A percentile compares a stretch with the other conserved stretches of the same genome.
Evolutionary conservation across 441 rosid species (phyloP).

Genomic region (Raphanus hybrid): DNA sequence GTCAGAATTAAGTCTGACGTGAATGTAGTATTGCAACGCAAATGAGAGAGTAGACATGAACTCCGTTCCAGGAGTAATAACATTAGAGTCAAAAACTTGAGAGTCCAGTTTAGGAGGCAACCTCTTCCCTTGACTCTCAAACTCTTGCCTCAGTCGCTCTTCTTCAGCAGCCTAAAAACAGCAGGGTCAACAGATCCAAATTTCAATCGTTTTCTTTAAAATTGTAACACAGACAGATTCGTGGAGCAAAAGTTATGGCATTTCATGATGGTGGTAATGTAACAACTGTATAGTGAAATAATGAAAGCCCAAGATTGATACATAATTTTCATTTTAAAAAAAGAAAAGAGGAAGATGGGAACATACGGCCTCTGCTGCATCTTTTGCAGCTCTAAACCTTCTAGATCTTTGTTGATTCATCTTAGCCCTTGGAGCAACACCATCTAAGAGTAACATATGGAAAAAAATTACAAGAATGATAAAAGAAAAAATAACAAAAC

Average conservation of each 20-base stretch:
- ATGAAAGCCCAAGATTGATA: background rate
- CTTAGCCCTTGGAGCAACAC: conserved; percentile 95
- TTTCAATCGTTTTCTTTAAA: background rate
- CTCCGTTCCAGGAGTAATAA: conserved; percentile 90
- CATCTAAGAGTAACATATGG: conserved; percentile 51
- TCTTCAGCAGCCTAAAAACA: conserved; percentile 82
- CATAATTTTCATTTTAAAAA: background rate
- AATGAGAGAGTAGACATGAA: conserved; percentile 86
- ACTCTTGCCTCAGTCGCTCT: conserved; percentile 74
- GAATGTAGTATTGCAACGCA: conserved; percentile 88
- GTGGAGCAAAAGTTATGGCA: background rate
- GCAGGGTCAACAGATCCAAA: conserved; percentile 7
- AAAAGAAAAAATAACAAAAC: background rate
- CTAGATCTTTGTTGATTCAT: conserved; percentile 96
- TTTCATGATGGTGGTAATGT: background rate
- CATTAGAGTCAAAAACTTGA: conserved; percentile 78
- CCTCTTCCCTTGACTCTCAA: conserved; percentile 82
- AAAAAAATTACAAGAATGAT: background rate
- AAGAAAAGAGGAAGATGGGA: background rate
- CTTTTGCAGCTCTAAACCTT: conserved; percentile 93
- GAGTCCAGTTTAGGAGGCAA: conserved; percentile 79
- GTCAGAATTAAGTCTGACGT: conserved; percentile 80
- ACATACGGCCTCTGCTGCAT: conserved; percentile 88
- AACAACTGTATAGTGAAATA: background rate
- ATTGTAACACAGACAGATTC: background rate